A percentile compares a stretch with the other conserved stretches of the same genome.
These are phyloP conservation scores for Nannochloropsis gaditana DNA, from an alignment of 108 stramenopile species.

Conservation along the genomic window DNA sequence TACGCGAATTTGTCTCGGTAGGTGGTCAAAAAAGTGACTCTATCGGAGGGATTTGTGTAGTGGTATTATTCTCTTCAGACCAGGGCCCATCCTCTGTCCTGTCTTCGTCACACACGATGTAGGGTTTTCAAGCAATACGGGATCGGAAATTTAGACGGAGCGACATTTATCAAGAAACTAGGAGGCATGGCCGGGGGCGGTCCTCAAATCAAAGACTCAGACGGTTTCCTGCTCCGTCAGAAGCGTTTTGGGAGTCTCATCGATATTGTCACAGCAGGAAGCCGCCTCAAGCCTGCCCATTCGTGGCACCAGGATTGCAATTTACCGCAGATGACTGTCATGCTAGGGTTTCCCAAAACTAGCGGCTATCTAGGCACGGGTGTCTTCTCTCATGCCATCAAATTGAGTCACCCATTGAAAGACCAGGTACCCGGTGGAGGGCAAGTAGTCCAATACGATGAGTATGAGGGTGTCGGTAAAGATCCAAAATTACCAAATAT, in stretches of 20 bases:
- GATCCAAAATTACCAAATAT: neutral
- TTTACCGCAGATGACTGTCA: neutral
- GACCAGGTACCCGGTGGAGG: neutral
- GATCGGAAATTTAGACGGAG: neutral
- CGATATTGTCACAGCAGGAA: neutral
- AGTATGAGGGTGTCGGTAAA: neutral
- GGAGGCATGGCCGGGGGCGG: neutral
- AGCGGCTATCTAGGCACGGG: neutral
- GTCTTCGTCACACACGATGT: no score
- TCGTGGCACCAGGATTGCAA: conserved; percentile 19
- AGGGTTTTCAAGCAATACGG: conserved; percentile 9
- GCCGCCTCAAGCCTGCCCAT: conserved; percentile 19
- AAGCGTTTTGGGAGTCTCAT: neutral
- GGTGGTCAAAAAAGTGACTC: neutral
- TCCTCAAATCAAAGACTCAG: neutral
- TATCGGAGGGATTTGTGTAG: no score
- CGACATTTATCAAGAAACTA: neutral
- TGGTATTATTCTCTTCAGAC: no score
- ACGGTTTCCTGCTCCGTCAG: neutral
- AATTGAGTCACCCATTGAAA: neutral
- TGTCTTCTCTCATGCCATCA: conserved; percentile 11
- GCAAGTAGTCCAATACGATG: neutral
- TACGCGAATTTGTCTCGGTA: conserved; percentile 5
- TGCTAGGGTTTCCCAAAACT: neutral
- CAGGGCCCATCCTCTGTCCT: no score